A percentile compares a stretch with the other conserved stretches of the same genome.
These are phyloP conservation scores for Kwoniella sp. DNA, from an alignment of 768 basidiomycete genomes.

Conservation along the genomic window DNA sequence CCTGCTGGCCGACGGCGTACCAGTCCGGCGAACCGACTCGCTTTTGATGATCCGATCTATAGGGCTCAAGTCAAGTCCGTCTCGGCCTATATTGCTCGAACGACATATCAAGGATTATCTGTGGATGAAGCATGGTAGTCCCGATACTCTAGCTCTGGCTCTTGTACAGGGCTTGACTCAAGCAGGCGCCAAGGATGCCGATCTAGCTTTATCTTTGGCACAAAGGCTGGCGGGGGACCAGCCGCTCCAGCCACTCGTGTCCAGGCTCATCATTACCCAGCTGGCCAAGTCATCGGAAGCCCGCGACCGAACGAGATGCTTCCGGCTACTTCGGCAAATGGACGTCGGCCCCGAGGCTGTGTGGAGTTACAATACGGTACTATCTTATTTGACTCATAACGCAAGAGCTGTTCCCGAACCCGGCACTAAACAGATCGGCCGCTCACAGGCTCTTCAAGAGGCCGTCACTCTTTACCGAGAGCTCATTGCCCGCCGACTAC, in stretches of 20 bases:
- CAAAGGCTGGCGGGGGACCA: conserved; percentile 6
- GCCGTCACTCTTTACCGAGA: conserved; percentile 22
- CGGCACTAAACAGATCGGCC: too few species aligned
- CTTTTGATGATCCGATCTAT: conserved; percentile 26
- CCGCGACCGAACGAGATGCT: conserved; percentile 4
- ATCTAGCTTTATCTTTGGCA: conserved; percentile 8
- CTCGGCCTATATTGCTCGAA: conserved; percentile 28
- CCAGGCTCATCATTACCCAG: conserved; percentile 1
- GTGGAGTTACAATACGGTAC: conserved; percentile 6
- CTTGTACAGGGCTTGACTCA: conserved; percentile 18
- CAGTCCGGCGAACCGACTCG: conserved; percentile 8
- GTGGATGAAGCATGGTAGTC: not conserved
- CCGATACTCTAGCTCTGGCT: conserved; percentile 9
- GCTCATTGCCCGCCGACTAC: conserved; percentile 18
- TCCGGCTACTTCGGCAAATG: conserved; percentile 6
- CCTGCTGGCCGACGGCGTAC: conserved; percentile 19
- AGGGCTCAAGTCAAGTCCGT: conserved; percentile 7
- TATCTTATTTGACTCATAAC: too few species aligned
- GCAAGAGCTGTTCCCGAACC: too few species aligned
- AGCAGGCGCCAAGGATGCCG: conserved; percentile 12
- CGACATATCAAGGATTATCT: conserved; percentile 37
- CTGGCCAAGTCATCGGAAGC: conserved; percentile 3
- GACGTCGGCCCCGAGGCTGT: not conserved
- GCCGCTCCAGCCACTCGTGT: not conserved
- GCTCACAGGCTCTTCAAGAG: too few species aligned